Base-by-base conservation (phyloP, 108 stramenopile species). In the Fragilariopsis cylindrus region DNA sequence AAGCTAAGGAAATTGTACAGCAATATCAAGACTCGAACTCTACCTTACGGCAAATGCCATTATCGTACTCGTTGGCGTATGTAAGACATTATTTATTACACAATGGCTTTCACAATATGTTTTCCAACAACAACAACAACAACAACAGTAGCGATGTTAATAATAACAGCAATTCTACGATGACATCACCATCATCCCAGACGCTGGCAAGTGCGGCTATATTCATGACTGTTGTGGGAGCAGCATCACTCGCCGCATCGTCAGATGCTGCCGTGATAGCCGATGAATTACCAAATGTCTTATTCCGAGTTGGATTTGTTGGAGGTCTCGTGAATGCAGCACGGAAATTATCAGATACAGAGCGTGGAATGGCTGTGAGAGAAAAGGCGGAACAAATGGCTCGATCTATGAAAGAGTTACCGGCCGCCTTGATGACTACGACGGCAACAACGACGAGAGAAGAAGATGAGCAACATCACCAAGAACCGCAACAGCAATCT, bases 291-390 rank as follows among this genome's bases (percentile, higher is more conserved):
- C 81, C 86, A 21, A 85, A 86, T 69, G 68, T 85, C 50, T 44
- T 89, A 45, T 72, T 92, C 54, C 75, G 84, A 44, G 74, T 90
- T 12, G 91, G 91, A 8, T 81, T 88, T 68, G 89, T 88, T 2
- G 91, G 91, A 9, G 76, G 77, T 48, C 60, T 85, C 21, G 81
- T 85, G 84, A 57, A 76, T 16, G 81, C 81, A 49, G 84, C 71
- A n/a, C 55, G 68, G 15, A 18, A 64, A 63, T 54, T 72, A 55
- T 68, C 70, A 6, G 57, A 65, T 1, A 57, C 18, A n/a, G 77
- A 71, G 3, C 41, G 13, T 13, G 39, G 48, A 4, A 54, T 21
- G 1, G 60, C 75, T 30, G 69, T 77, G 72, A 65, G 70, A 68
- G 76, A 81, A 53, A 66, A 48, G 63, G 76, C 71, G 11, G 84